A percentile compares a stretch with the other conserved stretches of the same genome.
Conservation (phyloP, 345 rosid species). For the Gossypium mustelinum region DNA sequence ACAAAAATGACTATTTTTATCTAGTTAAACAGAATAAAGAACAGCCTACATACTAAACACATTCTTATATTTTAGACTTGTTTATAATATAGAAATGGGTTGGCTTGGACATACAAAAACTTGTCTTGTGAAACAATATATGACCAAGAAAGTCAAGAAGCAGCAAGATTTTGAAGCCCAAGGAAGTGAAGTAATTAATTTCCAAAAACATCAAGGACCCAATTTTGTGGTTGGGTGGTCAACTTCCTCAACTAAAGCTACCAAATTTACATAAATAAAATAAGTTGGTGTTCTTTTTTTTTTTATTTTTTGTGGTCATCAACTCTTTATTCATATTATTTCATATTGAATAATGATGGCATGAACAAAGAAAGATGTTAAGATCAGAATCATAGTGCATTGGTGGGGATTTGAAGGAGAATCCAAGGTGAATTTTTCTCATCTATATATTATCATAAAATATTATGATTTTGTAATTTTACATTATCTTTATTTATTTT, state of each 20-base stretch:
- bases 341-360: background rate
- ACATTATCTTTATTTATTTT: too few relatives aligned
- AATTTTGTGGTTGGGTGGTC: constrained; percentile 26
- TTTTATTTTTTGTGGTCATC: constrained; percentile 1
- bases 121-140: background rate
- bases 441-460: too few relatives aligned
- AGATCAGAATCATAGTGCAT: constrained; percentile 7
- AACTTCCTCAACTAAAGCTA: constrained; percentile 19
- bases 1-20: too few relatives aligned
- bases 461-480: too few relatives aligned
- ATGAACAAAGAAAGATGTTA: background rate
- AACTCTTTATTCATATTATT: background rate
- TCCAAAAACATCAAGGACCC: constrained; percentile 5
- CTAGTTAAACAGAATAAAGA: too few relatives aligned
- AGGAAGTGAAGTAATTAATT: background rate
- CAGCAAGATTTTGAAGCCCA: background rate
- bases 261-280: constrained; percentile 13
- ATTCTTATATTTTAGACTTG: too few relatives aligned
- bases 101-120: background rate
- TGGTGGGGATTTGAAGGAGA: constrained; percentile 19
- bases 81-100: background rate
- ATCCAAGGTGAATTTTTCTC: constrained; percentile 28
- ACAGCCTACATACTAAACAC: too few relatives aligned
- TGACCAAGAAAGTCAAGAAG: background rate
- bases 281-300: background rate